Percentiles rank a stretch among this genome's conserved stretches.
These are phyloP conservation scores for Phyllosticta paracitricarpa DNA, from an alignment of 2,329 filamentous ascomycete species.

Conservation along the genomic window DNA sequence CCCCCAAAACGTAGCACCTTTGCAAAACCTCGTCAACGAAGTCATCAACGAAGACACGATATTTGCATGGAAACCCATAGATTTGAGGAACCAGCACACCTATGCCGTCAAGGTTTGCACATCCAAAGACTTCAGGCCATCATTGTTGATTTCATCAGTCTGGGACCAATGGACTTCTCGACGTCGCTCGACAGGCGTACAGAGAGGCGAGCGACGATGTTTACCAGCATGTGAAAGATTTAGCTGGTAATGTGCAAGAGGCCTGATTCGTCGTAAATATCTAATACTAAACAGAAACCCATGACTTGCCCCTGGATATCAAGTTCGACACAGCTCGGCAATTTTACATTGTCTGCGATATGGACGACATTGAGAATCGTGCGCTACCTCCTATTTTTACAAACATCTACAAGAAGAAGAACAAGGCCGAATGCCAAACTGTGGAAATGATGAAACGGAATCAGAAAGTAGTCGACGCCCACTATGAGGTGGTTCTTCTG, in stretches of 20 bases:
- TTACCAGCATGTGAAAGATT: constrained; percentile 55
- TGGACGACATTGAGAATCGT: constrained; percentile 51
- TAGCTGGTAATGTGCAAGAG: constrained; percentile 47
- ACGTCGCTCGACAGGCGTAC: constrained; percentile 80
- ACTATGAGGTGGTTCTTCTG: constrained; percentile 73
- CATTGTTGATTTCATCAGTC: constrained; percentile 38
- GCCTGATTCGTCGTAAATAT: background rate
- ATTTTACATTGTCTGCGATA: constrained; percentile 64
- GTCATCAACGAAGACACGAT: constrained; percentile 73
- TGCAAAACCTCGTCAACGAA: constrained; percentile 55
- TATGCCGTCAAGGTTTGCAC: constrained; percentile 67
- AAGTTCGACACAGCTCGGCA: constrained; percentile 69
- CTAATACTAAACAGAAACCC: constrained; percentile 27
- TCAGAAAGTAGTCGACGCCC: constrained; percentile 60
- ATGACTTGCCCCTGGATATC: constrained; percentile 53
- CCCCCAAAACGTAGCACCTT: constrained; percentile 48
- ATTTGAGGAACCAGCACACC: constrained; percentile 78
- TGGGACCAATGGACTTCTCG: constrained; percentile 74
- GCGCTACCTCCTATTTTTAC: constrained; percentile 60
- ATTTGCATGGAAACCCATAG: constrained; percentile 69
- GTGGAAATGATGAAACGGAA: constrained; percentile 73
- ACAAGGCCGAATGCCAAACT: constrained; percentile 79
- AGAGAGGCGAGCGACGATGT: constrained; percentile 79
- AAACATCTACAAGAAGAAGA: constrained; percentile 63
- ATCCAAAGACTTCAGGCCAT: background rate